Evolutionary conservation across 2,329 filamentous ascomycete genomes (phyloP).

Genomic region (Arthrinium phaeospermum): DNA sequence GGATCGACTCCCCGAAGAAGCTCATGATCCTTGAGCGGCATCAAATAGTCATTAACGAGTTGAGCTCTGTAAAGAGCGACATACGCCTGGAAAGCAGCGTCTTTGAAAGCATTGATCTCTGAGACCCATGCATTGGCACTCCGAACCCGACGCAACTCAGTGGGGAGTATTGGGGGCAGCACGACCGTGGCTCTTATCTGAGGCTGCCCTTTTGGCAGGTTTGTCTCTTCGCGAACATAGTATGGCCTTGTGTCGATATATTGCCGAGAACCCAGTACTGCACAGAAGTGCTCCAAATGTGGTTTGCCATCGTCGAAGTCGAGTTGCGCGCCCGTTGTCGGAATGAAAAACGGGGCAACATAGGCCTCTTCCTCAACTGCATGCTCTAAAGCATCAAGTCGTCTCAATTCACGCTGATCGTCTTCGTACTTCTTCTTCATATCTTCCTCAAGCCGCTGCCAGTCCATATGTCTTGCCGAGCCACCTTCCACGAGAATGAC

Average conservation of each 20-base stretch:
- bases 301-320: constrained; percentile 74
- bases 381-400: constrained; percentile 56
- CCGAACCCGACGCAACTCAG: constrained; percentile 58
- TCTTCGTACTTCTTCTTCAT: constrained; percentile 76
- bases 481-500: constrained; percentile 46
- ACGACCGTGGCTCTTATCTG: constrained; percentile 65
- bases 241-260: constrained; percentile 72
- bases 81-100: constrained; percentile 85
- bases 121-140: constrained; percentile 68
- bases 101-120: constrained; percentile 75
- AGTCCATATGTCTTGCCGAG: constrained; percentile 48
- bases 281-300: constrained; percentile 87
- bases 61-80: constrained; percentile 70
- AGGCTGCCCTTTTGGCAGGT: constrained; percentile 30
- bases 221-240: constrained; percentile 60
- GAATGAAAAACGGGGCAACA: constrained; percentile 43
- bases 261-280: constrained; percentile 58
- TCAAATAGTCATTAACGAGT: constrained; percentile 77
- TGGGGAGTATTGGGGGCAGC: constrained; percentile 74
- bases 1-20: constrained; percentile 44
- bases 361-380: constrained; percentile 38
- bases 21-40: constrained; percentile 64
- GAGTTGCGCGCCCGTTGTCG: constrained; percentile 64
- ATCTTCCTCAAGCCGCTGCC: constrained; percentile 70
- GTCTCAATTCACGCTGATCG: constrained; percentile 58